Base-by-base conservation (phyloP, 768 basidiomycete genomes). In the Russula abietina region DNA sequence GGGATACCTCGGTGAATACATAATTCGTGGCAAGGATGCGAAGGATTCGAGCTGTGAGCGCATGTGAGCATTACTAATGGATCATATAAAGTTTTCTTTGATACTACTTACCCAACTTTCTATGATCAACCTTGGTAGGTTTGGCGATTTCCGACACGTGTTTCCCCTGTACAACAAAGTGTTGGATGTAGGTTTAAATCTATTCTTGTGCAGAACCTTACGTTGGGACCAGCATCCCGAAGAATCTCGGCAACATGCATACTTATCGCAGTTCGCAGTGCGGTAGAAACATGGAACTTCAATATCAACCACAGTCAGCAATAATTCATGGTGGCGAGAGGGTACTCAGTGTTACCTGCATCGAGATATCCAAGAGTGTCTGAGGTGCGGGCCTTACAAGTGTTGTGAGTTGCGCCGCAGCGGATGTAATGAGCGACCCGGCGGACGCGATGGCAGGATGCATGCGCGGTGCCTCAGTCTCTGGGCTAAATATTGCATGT, bases 61-160 rank as follows among this genome's bases (percentile, higher is more conserved):
- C n/a, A n/a, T 73, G 43, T 7, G 8, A 19, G 6, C 1, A 24
- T 10, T 14, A n/a, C n/a, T n/a, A n/a, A n/a, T n/a, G n/a, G n/a
- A n/a, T n/a, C n/a, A n/a, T n/a, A n/a, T n/a, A n/a, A n/a, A n/a
- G n/a, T n/a, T n/a, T n/a, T 24, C 28, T 24, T 10, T 36, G 12
- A 48, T n/a, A n/a, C n/a, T 10, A 69, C 68, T 11, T 62, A 77
- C 77, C 74, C 3, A 79, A 66, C 61, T 76, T 33, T 76, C n/a
- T 64, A 55, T 72, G 61, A 49, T 75, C 70, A 51, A 75, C 67
- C 4, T 65, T 66, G 53, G 70, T n/a, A n/a, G n/a, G n/a, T n/a
- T n/a, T n/a, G n/a, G n/a, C n/a, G n/a, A n/a, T n/a, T n/a, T n/a
- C n/a, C n/a, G n/a, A n/a, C n/a, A n/a, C n/a, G n/a, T n/a, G n/a